Evolutionary conservation across 768 basidiomycete genomes (phyloP).

Genomic region (Tulasnella sp.): DNA sequence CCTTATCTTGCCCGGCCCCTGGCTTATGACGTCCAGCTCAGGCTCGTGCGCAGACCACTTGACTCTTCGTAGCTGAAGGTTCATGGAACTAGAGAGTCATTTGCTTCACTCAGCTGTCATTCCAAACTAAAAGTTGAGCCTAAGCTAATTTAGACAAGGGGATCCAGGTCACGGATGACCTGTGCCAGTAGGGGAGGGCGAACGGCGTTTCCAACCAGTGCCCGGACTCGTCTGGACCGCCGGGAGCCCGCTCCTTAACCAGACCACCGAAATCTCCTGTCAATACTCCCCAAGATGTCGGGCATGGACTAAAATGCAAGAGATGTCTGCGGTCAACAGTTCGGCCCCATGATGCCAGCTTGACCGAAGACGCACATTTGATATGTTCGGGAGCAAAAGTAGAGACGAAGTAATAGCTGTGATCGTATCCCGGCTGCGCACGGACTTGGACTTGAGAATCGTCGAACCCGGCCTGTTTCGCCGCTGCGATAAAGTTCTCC

Average conservation of each 20-base stretch:
- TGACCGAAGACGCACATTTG: constrained; percentile 49
- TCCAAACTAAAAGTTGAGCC: background rate
- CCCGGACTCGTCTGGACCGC: background rate
- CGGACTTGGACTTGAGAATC: constrained; percentile 68
- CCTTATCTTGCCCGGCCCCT: background rate
- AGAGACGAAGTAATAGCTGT: constrained; percentile 85
- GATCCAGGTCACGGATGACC: background rate
- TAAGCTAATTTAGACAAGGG: too few relatives aligned
- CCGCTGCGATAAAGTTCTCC: constrained; percentile 73
- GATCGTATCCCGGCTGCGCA: constrained; percentile 75
- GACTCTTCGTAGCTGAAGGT: background rate
- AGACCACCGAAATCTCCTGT: background rate
- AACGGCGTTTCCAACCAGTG: background rate
- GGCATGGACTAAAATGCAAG: background rate
- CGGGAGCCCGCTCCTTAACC: background rate
- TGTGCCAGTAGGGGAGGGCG: background rate
- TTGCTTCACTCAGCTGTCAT: background rate
- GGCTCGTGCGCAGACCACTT: background rate
- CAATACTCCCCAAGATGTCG: background rate
- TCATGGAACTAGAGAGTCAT: background rate
- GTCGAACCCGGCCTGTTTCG: constrained; percentile 58
- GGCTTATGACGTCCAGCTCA: background rate
- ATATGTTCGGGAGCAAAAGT: constrained; percentile 86
- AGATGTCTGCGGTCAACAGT: background rate
- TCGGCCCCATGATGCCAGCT: background rate